Conservation (phyloP, 1,284 basidiomycete genomes). For the Ceratobasidium sp. region DNA sequence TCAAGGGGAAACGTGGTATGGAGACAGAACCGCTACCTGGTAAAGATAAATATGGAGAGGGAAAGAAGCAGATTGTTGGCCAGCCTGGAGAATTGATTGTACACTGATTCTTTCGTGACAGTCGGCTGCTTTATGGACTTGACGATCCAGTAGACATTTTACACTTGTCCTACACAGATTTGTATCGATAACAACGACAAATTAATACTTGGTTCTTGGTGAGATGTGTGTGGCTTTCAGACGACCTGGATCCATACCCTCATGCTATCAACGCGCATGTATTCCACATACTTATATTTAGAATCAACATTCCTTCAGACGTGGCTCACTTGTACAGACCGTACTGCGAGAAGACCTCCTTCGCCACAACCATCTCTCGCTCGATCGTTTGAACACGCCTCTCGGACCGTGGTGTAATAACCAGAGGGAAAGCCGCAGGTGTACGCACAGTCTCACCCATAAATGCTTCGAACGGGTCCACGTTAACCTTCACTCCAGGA, state of each 20-base stretch:
- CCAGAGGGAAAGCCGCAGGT: neutral
- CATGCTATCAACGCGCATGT: neutral
- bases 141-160: too few species aligned
- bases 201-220: neutral
- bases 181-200: neutral
- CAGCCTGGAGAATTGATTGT: constrained; percentile 46
- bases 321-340: constrained; percentile 10
- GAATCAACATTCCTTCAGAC: neutral
- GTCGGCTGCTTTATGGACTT: too few species aligned
- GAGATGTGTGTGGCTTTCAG: neutral
- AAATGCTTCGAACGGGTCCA: constrained; percentile 6
- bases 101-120: constrained; percentile 15
- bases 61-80: constrained; percentile 40
- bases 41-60: constrained; percentile 35
- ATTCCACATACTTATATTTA: neutral
- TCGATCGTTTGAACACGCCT: constrained; percentile 13
- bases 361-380: constrained; percentile 11
- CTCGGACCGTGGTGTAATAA: constrained; percentile 24
- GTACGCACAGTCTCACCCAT: neutral
- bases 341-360: constrained; percentile 20
- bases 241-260: neutral
- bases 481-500: neutral
- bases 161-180: neutral
- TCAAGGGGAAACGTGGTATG: constrained; percentile 45
- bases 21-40: constrained; percentile 35